These are phyloP conservation scores for Pichia paraexigua DNA, from an alignment of 805 yeast genomes.

Conservation along the genomic window DNA sequence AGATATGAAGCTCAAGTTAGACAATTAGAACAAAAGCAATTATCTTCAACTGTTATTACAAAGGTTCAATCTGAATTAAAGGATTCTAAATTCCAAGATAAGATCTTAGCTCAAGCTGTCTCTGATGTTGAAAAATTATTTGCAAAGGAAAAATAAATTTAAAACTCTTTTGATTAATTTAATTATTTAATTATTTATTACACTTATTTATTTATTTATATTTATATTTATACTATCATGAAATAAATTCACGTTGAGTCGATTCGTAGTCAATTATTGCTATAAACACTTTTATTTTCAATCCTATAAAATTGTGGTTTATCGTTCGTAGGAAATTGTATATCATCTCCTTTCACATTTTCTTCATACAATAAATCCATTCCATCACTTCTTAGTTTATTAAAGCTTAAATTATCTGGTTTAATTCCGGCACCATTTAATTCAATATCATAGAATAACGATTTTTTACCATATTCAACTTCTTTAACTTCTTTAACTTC, in stretches of 20 bases:
- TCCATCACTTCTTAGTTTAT: background rate
- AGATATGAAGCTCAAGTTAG: constrained; percentile 96
- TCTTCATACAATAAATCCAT: background rate
- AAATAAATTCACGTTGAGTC: constrained; percentile 1
- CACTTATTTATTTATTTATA: constrained; percentile 6
- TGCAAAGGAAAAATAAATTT: constrained; percentile 27
- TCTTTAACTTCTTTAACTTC: background rate
- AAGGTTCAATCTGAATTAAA: constrained; percentile 80
- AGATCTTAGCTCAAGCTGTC: constrained; percentile 82
- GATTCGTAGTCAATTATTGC: background rate
- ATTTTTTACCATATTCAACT: constrained; percentile 3
- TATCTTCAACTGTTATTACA: constrained; percentile 76
- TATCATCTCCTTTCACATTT: background rate
- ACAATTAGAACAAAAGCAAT: constrained; percentile 90
- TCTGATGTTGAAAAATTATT: constrained; percentile 86
- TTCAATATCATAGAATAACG: constrained; percentile 2
- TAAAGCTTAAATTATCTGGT: background rate
- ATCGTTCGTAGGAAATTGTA: constrained; percentile 28
- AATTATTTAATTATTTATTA: constrained; percentile 1
- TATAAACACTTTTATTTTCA: constrained; percentile 10
- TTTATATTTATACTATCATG: constrained; percentile 1
- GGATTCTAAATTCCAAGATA: constrained; percentile 90
- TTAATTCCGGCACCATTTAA: background rate
- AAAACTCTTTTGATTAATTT: too few relatives aligned
- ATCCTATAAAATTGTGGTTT: constrained; percentile 42